Evolutionary conservation across 805 yeast genomes (phyloP).

Genomic region (Nakazawaea holstii): DNA sequence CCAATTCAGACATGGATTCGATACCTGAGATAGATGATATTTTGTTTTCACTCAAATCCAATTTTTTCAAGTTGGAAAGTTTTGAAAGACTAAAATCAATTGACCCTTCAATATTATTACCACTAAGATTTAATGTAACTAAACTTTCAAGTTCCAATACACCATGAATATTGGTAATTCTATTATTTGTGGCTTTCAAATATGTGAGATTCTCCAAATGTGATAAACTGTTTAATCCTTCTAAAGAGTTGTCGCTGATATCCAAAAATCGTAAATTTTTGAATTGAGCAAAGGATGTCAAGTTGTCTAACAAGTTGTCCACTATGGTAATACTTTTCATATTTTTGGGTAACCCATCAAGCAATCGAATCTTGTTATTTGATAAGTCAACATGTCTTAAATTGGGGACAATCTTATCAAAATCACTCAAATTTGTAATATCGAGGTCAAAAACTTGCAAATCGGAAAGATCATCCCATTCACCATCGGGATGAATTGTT

Average conservation of each 20-base stretch:
- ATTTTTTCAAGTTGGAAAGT: conserved; percentile 36
- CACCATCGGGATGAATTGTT: conserved; percentile 31
- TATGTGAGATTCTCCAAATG: conserved; percentile 35
- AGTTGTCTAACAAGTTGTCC: conserved; percentile 31
- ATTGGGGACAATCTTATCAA: conserved; percentile 39
- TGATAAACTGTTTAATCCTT: conserved; percentile 29
- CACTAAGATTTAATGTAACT: conserved; percentile 32
- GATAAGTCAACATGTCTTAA: conserved; percentile 34
- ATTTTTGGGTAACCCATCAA: conserved; percentile 39
- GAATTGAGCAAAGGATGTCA: conserved; percentile 35
- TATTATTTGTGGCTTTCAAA: conserved; percentile 33
- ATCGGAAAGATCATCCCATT: conserved; percentile 37
- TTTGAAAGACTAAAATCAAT: conserved; percentile 30
- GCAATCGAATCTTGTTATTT: conserved; percentile 33
- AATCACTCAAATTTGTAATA: conserved; percentile 37
- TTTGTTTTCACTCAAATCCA: conserved; percentile 38
- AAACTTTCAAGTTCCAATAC: conserved; percentile 34
- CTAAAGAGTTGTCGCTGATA: conserved; percentile 32
- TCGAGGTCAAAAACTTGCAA: conserved; percentile 29
- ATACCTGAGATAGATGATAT: conserved; percentile 29
- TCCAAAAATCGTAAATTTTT: conserved; percentile 37
- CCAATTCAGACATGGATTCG: conserved; percentile 28
- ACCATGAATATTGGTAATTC: conserved; percentile 29
- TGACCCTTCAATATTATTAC: conserved; percentile 33
- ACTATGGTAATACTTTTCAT: conserved; percentile 34